These are phyloP conservation scores for Pseudocercospora vitis DNA, from an alignment of 2,329 filamentous ascomycete species.

Conservation along the genomic window DNA sequence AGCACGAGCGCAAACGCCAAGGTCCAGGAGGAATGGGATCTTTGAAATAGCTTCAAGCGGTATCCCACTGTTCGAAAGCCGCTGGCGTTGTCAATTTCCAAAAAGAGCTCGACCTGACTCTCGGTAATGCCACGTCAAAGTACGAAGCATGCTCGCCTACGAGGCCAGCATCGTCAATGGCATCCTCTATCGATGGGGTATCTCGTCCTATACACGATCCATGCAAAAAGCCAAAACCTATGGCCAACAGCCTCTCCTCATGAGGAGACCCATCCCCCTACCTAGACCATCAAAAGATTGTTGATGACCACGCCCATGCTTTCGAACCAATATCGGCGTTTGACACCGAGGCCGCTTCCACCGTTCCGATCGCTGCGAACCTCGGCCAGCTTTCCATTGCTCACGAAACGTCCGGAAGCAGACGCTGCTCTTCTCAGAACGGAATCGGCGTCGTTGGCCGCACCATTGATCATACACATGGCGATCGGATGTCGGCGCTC, in stretches of 20 bases:
- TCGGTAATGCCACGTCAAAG: too few species aligned
- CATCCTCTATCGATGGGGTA: not conserved
- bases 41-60: too few species aligned
- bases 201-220: not conserved
- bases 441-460: conserved; percentile 38
- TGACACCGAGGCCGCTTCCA: conserved; percentile 65
- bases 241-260: too few species aligned
- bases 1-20: too few species aligned
- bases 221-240: too few species aligned
- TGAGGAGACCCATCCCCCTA: too few species aligned
- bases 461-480: conserved; percentile 77
- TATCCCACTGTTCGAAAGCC: too few species aligned
- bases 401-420: conserved; percentile 27
- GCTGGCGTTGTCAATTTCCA: too few species aligned
- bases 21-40: too few species aligned
- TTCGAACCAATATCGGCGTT: conserved; percentile 75
- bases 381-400: conserved; percentile 22
- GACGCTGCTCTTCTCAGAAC: conserved; percentile 57
- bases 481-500: conserved; percentile 70
- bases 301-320: conserved; percentile 76
- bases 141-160: too few species aligned
- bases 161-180: too few species aligned
- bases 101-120: too few species aligned
- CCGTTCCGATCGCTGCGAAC: conserved; percentile 12
- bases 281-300: conserved; percentile 62